Conservation (phyloP, 202 grass and related monocot genomes). For the Zizania palustris region DNA sequence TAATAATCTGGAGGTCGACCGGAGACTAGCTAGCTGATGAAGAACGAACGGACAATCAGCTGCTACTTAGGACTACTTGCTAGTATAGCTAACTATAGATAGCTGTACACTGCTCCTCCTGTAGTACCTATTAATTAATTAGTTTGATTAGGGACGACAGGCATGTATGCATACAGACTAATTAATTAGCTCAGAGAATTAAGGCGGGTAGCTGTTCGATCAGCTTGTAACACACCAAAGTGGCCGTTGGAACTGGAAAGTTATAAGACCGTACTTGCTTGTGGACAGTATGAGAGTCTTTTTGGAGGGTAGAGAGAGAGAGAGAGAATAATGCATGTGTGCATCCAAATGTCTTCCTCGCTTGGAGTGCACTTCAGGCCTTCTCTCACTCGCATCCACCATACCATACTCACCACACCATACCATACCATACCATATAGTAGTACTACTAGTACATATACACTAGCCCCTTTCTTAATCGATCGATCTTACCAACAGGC, state of each 20-base stretch:
- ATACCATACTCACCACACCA: slow-evolving; percentile 32
- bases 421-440: background rate
- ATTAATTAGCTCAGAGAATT: too few relatives aligned
- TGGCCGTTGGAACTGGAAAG: background rate
- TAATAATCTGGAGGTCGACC: background rate
- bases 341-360: slow-evolving; percentile 39
- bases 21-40: background rate
- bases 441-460: slow-evolving; percentile 23
- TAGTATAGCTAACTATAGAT: background rate
- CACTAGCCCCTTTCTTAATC: background rate
- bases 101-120: background rate
- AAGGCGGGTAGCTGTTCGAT: background rate
- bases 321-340: slow-evolving; percentile 4
- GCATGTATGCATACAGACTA: background rate
- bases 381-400: slow-evolving; percentile 54
- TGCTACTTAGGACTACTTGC: too few relatives aligned
- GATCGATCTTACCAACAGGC: slow-evolving; percentile 36
- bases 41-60: background rate
- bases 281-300: slow-evolving; percentile 28
- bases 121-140: slow-evolving; percentile 27
- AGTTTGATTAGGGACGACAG: background rate
- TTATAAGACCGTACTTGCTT: slow-evolving; percentile 12
- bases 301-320: slow-evolving; percentile 45
- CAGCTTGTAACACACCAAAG: slow-evolving; percentile 46
- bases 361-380: slow-evolving; percentile 96